Evolutionary conservation across 768 basidiomycete genomes (phyloP).

Genomic region (Suillus americanus): DNA sequence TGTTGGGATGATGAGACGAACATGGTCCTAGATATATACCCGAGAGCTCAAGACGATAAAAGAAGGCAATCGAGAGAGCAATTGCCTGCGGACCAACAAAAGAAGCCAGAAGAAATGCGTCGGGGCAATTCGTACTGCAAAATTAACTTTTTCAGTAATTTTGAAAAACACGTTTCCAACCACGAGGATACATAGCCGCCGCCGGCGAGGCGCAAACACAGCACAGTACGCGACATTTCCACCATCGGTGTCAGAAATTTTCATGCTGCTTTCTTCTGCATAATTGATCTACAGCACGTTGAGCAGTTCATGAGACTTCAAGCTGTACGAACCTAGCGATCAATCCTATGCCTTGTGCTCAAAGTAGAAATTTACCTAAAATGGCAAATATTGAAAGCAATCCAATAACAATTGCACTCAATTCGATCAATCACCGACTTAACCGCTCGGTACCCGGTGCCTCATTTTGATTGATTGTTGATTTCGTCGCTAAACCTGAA

Average conservation of each 20-base stretch:
- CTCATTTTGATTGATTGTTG: neutral
- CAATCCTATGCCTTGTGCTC: neutral
- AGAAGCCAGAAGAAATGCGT: neutral
- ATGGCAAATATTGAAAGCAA: neutral
- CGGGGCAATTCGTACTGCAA: neutral
- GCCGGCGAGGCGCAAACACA: neutral
- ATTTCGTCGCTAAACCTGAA: neutral
- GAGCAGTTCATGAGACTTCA: neutral
- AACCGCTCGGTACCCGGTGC: neutral
- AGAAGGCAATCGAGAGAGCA: conserved; percentile 8
- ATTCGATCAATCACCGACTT: neutral
- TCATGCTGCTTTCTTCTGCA: neutral
- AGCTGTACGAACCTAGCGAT: neutral
- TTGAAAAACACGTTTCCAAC: neutral
- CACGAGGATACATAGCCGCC: neutral
- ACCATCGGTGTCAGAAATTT: neutral
- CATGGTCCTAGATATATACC: conserved; percentile 12
- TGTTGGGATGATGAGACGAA: conserved; percentile 6
- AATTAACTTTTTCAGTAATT: conserved; percentile 10
- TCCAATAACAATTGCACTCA: no score
- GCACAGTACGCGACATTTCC: neutral
- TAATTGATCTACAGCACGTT: neutral
- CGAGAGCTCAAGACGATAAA: neutral
- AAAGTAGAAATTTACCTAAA: neutral
- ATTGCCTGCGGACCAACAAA: conserved; percentile 13